Base-by-base conservation (phyloP, 169 alveolate species). In the Plasmodium inui region DNA sequence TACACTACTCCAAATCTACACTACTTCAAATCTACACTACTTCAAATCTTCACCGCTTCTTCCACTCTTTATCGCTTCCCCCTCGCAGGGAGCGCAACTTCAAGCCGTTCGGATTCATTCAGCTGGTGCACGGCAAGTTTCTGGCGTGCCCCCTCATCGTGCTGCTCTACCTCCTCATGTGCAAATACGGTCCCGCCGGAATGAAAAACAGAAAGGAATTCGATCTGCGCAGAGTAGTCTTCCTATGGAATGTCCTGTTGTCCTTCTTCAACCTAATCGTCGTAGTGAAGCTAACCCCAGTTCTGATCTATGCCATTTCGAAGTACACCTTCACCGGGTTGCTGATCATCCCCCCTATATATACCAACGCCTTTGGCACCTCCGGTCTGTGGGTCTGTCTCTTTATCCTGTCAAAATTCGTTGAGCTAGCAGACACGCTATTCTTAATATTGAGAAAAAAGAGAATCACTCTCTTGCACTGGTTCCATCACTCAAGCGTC, bases 401-500 rank as follows among this genome's bases (percentile, higher is more conserved):
- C 82, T 97, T 96, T 91, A 79, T 97, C 32, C 94, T 95, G 82
- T 97, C 98, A 30, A 97, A 97, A 85, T 97, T 95, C 83, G 41
- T 95, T n/a, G 98, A 97, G 91, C 94, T 97, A 57, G 22, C 96
- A 32, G 98, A 97, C 80, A 97, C 98, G 0, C 93, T 96, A 2
- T 96, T 97, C 80, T 79, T 97, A 81, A 94, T 97, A 30, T 81
- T 96, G 67, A 85, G 98, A 80, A 96, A 95, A 84, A 95, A 94
- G 37, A 86, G 95, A 19, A 88, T 97, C 14, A 92, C 96, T 8
- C 94, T 97, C 46, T 92, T 97, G 44, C 98, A 96, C 92, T 96
- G 98, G 98, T 97, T 95, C 84, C 98, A 97, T 90, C 98, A 97
- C 84, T 95, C 96, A 30, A 97, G 98, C 6, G 98, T 97, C 67